Conservation (phyloP, 2,329 filamentous ascomycete genomes). For the Alternaria conjuncta region DNA sequence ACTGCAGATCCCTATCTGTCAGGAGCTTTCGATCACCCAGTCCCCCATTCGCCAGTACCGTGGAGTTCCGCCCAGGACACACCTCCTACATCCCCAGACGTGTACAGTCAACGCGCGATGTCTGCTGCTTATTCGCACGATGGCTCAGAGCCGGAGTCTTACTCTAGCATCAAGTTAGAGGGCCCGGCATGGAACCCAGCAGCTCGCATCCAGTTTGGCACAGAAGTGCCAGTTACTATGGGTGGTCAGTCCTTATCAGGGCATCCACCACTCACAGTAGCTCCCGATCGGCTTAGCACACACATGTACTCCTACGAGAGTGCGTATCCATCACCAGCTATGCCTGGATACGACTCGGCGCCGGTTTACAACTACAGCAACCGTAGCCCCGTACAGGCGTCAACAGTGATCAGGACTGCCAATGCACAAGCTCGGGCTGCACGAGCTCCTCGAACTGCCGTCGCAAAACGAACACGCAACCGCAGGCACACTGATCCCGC, state of each 20-base stretch:
- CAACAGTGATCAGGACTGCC: constrained; percentile 17
- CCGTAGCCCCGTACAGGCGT: constrained; percentile 12
- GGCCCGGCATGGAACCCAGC: constrained; percentile 35
- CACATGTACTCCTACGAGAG: constrained; percentile 33
- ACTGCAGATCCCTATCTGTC: constrained; percentile 41
- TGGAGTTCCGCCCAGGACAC: constrained; percentile 40
- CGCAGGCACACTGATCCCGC: constrained; percentile 26
- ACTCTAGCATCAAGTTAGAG: constrained; percentile 39
- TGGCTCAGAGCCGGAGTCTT: constrained; percentile 32
- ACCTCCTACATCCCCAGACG: constrained; percentile 44
- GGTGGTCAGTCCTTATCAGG: constrained; percentile 15
- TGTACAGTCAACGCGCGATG: constrained; percentile 33
- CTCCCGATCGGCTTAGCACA: constrained; percentile 37
- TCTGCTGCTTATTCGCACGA: constrained; percentile 44
- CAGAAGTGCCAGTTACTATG: constrained; percentile 21
- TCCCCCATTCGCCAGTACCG: constrained; percentile 38
- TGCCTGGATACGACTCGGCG: constrained; percentile 28
- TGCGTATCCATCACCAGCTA: constrained; percentile 26
- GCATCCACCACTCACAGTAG: constrained; percentile 39
- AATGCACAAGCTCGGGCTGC: constrained; percentile 17
- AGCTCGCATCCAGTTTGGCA: constrained; percentile 14
- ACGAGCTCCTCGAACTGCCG: not conserved
- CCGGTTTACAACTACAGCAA: constrained; percentile 20
- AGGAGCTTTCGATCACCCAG: constrained; percentile 43
- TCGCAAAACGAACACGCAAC: constrained; percentile 16